A percentile compares a stretch with the other conserved stretches of the same genome.
phyloP scores from a whole-genome alignment of 2,329 filamentous ascomycete species.

The Monosporascus sp. region DNA sequence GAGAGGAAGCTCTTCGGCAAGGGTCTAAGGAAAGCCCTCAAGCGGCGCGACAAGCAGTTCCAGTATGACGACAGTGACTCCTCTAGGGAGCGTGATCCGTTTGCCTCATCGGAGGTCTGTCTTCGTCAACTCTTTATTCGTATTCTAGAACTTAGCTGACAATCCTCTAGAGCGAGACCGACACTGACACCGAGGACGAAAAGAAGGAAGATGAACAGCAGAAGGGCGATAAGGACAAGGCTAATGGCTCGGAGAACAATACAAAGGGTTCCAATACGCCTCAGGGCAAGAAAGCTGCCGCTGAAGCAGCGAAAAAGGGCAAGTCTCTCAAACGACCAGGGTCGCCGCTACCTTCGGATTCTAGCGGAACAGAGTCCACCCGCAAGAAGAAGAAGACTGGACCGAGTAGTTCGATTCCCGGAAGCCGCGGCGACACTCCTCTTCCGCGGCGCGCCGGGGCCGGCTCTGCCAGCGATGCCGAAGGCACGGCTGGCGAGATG shows the following conservation, averaged over 20 bases:
- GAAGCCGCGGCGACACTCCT: slow-evolving; percentile 53
- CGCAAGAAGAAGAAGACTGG: slow-evolving; percentile 69
- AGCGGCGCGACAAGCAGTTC: slow-evolving; percentile 79
- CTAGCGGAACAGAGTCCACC: slow-evolving; percentile 83
- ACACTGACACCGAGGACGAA: slow-evolving; percentile 39
- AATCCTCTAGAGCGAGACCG: slow-evolving; percentile 23
- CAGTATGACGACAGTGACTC: slow-evolving; percentile 70
- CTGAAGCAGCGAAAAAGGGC: slow-evolving; percentile 46
- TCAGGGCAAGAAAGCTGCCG: slow-evolving; percentile 41
- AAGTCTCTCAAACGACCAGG: slow-evolving; percentile 75
- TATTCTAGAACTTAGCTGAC: slow-evolving; percentile 14
- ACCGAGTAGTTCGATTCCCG: slow-evolving; percentile 35
- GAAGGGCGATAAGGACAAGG: slow-evolving; percentile 54
- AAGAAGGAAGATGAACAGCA: slow-evolving; percentile 58
- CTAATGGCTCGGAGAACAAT: slow-evolving; percentile 50
- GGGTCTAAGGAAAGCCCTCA: slow-evolving; percentile 71
- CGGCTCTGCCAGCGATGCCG: slow-evolving; percentile 66
- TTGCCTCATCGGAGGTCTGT: slow-evolving; percentile 44
- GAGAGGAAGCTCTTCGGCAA: slow-evolving; percentile 69
- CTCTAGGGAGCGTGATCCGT: slow-evolving; percentile 45
- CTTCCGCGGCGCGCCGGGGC: slow-evolving; percentile 44
- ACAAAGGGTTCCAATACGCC: slow-evolving; percentile 63
- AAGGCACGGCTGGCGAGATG: slow-evolving; percentile 64
- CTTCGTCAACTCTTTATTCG: slow-evolving; percentile 16
- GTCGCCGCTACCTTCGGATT: slow-evolving; percentile 83